Evolutionary conservation across 306 rosid species (phyloP).

Genomic region (Dalbergia oliveri): DNA sequence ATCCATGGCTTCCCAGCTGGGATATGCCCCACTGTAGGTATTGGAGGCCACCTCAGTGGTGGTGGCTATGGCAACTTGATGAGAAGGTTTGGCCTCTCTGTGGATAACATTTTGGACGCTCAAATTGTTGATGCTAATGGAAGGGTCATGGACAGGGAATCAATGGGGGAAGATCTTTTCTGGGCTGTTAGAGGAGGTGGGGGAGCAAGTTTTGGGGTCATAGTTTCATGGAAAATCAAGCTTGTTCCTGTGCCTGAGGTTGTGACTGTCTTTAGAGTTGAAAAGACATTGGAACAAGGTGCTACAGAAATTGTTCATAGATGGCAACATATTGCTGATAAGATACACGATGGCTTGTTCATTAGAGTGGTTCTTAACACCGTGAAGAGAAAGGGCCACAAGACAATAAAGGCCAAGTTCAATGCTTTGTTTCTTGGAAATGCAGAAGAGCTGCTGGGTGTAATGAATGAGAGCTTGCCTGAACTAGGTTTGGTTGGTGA

Average conservation of each 20-base stretch:
- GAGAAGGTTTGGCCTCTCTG: conserved; percentile 73
- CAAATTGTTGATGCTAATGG: conserved; percentile 63
- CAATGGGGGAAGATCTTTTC: conserved; percentile 87
- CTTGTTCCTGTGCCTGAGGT: conserved; percentile 64
- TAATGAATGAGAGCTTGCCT: conserved; percentile 60
- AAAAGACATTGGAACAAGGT: conserved; percentile 72
- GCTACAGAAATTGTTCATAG: conserved; percentile 63
- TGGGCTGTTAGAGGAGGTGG: conserved; percentile 94
- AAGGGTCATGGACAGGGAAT: conserved; percentile 56
- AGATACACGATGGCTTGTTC: conserved; percentile 56
- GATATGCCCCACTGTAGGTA: conserved; percentile 82
- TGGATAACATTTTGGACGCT: conserved; percentile 75
- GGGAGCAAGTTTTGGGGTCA: conserved; percentile 79
- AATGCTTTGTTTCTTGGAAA: conserved; percentile 71
- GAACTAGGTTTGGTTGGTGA: conserved; percentile 60
- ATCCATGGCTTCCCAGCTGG: conserved; percentile 78
- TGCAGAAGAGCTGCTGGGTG: conserved; percentile 48
- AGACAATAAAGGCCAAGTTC: conserved; percentile 64
- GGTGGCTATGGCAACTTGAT: conserved; percentile 82
- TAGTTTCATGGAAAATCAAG: conserved; percentile 74
- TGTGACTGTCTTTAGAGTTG: conserved; percentile 70
- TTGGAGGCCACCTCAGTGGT: conserved; percentile 86
- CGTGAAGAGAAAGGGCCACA: conserved; percentile 46
- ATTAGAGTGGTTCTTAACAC: conserved; percentile 73
- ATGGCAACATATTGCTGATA: conserved; percentile 71